Conservation (phyloP, 2,329 filamentous ascomycete genomes). For the Colletotrichum cuscutae region DNA sequence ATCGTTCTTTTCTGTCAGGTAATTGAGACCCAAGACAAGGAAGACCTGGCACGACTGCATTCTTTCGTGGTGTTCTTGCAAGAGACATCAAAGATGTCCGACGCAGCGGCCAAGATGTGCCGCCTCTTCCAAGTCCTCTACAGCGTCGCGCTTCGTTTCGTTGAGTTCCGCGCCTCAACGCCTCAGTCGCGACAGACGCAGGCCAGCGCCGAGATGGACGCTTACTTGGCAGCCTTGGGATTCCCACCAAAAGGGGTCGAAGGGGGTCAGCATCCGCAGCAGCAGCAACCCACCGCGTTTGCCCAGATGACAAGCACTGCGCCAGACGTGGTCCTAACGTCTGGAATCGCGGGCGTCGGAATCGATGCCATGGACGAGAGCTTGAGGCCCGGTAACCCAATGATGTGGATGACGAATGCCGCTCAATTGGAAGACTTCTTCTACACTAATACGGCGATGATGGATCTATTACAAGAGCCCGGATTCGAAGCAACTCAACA, state of each 20-base stretch:
- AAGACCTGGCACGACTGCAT: slow-evolving; percentile 58
- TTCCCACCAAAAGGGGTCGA: slow-evolving; percentile 42
- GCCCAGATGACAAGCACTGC: slow-evolving; percentile 11
- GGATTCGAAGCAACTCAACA: background rate
- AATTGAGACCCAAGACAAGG: slow-evolving; percentile 55
- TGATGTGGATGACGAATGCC: slow-evolving; percentile 50
- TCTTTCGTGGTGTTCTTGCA: slow-evolving; percentile 64
- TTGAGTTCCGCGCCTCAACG: slow-evolving; percentile 59
- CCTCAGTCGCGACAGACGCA: slow-evolving; percentile 46
- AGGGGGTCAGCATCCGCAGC: background rate
- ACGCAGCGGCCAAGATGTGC: slow-evolving; percentile 64
- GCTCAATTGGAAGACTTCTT: slow-evolving; percentile 51
- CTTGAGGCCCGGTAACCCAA: slow-evolving; percentile 36
- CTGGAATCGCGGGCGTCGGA: background rate
- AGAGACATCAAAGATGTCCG: slow-evolving; percentile 53
- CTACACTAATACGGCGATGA: slow-evolving; percentile 50
- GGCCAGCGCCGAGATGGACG: slow-evolving; percentile 54
- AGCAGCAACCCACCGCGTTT: slow-evolving; percentile 9
- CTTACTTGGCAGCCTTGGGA: slow-evolving; percentile 63
- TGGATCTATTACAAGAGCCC: slow-evolving; percentile 46
- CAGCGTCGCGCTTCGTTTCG: slow-evolving; percentile 67
- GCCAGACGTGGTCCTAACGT: background rate
- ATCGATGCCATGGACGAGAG: slow-evolving; percentile 2
- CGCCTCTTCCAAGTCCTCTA: slow-evolving; percentile 68
- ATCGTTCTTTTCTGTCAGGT: slow-evolving; percentile 63